A percentile compares a stretch with the other conserved stretches of the same genome.
phyloP scores from a whole-genome alignment of 2,329 filamentous ascomycete species.

The Drechslerella coelobrocha region DNA sequence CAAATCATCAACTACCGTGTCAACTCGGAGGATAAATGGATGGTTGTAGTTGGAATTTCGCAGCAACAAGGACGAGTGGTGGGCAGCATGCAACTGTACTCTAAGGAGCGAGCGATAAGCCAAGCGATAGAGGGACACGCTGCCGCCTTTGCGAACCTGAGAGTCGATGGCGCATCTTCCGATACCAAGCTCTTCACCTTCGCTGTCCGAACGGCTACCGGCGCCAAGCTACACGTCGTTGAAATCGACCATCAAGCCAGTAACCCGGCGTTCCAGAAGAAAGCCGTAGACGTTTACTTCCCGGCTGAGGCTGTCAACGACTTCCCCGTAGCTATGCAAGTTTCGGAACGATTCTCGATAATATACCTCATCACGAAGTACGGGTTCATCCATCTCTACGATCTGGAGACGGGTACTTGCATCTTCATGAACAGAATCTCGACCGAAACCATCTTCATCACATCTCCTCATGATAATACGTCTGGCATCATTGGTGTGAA shows the following conservation, averaged over 20 bases:
- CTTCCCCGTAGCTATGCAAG: conserved; percentile 97
- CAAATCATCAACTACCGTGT: conserved; percentile 99
- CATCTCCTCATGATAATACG: conserved; percentile 80
- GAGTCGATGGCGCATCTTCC: conserved; percentile 84
- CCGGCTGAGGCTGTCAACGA: conserved; percentile 93
- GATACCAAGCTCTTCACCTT: conserved; percentile 98
- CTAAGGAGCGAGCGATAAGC: conserved; percentile 92
- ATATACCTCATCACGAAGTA: conserved; percentile 99
- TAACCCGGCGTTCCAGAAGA: conserved; percentile 91
- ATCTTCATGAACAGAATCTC: conserved; percentile 99
- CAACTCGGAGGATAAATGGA: conserved; percentile 96
- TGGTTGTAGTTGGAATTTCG: conserved; percentile 95
- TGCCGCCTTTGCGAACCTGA: conserved; percentile 87
- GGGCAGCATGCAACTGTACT: conserved; percentile 96
- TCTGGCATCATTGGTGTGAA: conserved; percentile 93
- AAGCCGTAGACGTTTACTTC: conserved; percentile 97
- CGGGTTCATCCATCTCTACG: conserved; percentile 98
- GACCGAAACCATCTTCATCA: conserved; percentile 98
- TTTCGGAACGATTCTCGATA: conserved; percentile 94
- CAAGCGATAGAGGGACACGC: conserved; percentile 98
- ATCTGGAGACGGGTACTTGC: conserved; percentile 90
- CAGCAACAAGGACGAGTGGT: conserved; percentile 92
- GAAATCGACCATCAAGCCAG: conserved; percentile 92
- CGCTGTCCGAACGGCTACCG: conserved; percentile 84
- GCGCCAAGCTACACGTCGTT: conserved; percentile 95